Base-by-base conservation (phyloP, 73 alveolate species). In the Blepharisma stoltei region DNA sequence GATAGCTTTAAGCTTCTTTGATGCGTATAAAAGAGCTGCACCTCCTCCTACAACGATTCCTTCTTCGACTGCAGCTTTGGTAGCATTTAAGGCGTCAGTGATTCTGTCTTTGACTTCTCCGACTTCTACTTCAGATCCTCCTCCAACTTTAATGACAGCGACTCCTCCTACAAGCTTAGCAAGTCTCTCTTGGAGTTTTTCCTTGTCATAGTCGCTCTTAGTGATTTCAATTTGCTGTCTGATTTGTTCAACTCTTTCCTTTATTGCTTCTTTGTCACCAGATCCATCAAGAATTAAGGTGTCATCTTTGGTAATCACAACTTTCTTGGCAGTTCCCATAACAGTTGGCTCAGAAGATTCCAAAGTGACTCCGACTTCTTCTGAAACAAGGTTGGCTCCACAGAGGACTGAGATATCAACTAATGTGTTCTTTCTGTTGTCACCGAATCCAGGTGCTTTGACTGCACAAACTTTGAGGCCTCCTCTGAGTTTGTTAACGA, bases 361-460 rank as follows among this genome's bases (percentile, higher is more conserved):
- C 53, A 88, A 76, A 44, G 80, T 67, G 55, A 85, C 66, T 6
- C 95, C 95, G 55, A 84, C 81, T 81, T 89, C 95, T 27, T 89
- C 95, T 70, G 75, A 43, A 68, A 89, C 70, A 78, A 81, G 67
- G 25, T 88, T 55, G 0, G 86, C 93, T 32, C 95, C 95, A 71
- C 93, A 85, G 32, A 90, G 67, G 80, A 89, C 41, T 32, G 41
- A 92, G 80, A 32, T 32, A 83, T 92, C 99, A 77, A 89, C 87
- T 86, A 95, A 82, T 71, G 91, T 89, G 78, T 91, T 91, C 76
- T 94, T 92, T 71, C 99, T 87, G 91, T 94, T 94, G 89, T 95
- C 98, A 41, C 99, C 99, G 81, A 92, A 95, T 71, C 97, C 97
- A 32, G 99, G 99, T 25, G 98, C 93, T 80, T 95, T 95, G 75